Conservation (phyloP, 1,284 basidiomycete genomes). For the Neolentinus lepideus region DNA sequence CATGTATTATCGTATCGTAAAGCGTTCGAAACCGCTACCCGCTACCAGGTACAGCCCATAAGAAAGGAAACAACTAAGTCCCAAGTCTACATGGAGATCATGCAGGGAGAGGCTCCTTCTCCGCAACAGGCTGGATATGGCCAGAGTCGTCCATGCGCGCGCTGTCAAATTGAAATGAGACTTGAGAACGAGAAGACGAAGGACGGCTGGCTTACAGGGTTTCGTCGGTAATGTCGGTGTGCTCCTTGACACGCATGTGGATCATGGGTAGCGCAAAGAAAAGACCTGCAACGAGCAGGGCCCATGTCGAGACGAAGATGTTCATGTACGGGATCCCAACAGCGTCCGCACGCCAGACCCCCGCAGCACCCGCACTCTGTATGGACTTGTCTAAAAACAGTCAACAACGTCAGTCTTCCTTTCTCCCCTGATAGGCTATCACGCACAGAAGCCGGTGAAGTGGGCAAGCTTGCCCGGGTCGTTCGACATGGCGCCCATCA, state of each 20-base stretch:
- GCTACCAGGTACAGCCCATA: background rate
- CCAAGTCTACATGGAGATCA: background rate
- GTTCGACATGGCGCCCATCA: slow-evolving; percentile 43
- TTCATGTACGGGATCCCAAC: slow-evolving; percentile 33
- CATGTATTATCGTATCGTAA: too few relatives aligned
- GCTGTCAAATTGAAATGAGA: background rate
- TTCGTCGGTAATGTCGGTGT: slow-evolving; percentile 5
- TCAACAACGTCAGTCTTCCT: too few relatives aligned
- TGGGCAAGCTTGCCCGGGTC: slow-evolving; percentile 40
- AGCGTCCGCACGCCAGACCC: slow-evolving; percentile 35
- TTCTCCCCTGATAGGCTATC: too few relatives aligned
- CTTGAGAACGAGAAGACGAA: background rate
- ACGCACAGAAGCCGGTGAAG: slow-evolving; percentile 39
- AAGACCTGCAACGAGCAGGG: slow-evolving; percentile 31
- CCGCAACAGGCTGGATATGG: background rate
- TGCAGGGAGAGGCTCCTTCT: background rate
- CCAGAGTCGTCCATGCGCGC: background rate
- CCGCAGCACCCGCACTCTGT: slow-evolving; percentile 36
- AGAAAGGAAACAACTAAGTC: background rate
- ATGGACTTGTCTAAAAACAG: slow-evolving; percentile 31
- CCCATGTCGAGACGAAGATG: slow-evolving; percentile 37
- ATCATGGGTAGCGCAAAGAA: slow-evolving; percentile 39
- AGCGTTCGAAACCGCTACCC: too few relatives aligned
- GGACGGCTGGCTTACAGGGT: background rate
- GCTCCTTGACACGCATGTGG: slow-evolving; percentile 32